Evolutionary conservation across 768 basidiomycete genomes (phyloP), one percentile per base, ranked within the genome.

Genomic region (Phanerodontia chrysosporium): DNA sequence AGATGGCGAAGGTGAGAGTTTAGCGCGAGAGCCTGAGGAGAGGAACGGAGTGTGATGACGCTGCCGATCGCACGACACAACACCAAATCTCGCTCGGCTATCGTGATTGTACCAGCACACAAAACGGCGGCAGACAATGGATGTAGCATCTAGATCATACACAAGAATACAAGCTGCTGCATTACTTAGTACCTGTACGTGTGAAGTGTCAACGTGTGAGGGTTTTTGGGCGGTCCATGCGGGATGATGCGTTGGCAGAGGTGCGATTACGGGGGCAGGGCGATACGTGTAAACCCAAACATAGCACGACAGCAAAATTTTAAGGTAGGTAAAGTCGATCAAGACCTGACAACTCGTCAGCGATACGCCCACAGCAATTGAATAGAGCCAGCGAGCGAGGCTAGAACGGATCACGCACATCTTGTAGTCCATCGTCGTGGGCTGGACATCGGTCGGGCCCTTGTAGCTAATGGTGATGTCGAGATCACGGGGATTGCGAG

Each of bases 401-500:
- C 64, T 62, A 67, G 72, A 72, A 67, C 63, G 68, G 67, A 62
- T 69, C 62, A 87, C 91, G 84, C 80, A 94, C 91, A 94, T 94
- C 78, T 91, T 92, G 73, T 92, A 94, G 5, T 87, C 76, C 64
- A 91, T 77, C 30, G 65, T 73, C 55, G 66, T 70, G 51, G 63
- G 60, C 48, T 62, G 52, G 27, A 65, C 72, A 49, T 62, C 69
- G 27, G 61, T 64, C 25, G 62, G 55, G 57, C 63, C 45, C 56
- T 79, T 74, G 30, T 95, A 97, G 56, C 82, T 75, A 66, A 98
- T 82, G 24, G 73, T 73, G 72, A 99, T 98, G 72, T 98, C 97
- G 46, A 99, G 80, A 69, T 99, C 97, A 48, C 97, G 89, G 72
- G 91, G 91, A 76, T 99, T 99, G 65, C 90, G 84, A 48, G 81